Conservation (phyloP, 768 basidiomycete genomes). For the Favolaschia claudopus region DNA sequence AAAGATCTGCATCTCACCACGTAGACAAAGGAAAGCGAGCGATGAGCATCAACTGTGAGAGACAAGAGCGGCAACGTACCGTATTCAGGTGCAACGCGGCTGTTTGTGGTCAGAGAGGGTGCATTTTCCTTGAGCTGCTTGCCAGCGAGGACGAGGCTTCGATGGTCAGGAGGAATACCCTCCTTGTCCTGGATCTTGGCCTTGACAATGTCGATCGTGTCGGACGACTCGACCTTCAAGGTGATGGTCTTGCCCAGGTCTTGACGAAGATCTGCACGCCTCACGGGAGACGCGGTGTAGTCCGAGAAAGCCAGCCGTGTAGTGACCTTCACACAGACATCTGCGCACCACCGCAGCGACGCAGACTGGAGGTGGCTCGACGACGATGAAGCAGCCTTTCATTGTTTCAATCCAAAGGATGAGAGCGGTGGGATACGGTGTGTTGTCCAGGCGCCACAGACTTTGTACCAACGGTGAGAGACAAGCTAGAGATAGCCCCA, state of each 20-base stretch:
- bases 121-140: conserved; percentile 94
- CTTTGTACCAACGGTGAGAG: too few species aligned
- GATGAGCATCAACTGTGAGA: neutral
- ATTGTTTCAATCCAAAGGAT: too few species aligned
- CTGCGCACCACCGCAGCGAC: conserved; percentile 49
- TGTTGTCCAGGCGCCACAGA: too few species aligned
- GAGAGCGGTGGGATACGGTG: too few species aligned
- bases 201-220: too few species aligned
- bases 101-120: conserved; percentile 91
- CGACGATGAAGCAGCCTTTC: too few species aligned
- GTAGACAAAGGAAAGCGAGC: conserved; percentile 86
- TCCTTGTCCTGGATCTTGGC: too few species aligned
- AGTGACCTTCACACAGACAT: too few species aligned
- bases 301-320: too few species aligned
- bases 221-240: too few species aligned
- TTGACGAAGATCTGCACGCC: conserved; percentile 89
- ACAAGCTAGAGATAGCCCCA: too few species aligned
- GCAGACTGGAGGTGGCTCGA: conserved; percentile 18
- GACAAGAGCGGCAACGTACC: conserved; percentile 26
- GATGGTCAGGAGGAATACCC: too few species aligned
- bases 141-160: conserved; percentile 92
- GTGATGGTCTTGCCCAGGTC: conserved; percentile 90
- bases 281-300: conserved; percentile 46
- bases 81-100: conserved; percentile 88
- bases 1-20: conserved; percentile 89